Base-by-base conservation (phyloP, 2,329 filamentous ascomycete species). In the Chrysosporium queenslandicum region DNA sequence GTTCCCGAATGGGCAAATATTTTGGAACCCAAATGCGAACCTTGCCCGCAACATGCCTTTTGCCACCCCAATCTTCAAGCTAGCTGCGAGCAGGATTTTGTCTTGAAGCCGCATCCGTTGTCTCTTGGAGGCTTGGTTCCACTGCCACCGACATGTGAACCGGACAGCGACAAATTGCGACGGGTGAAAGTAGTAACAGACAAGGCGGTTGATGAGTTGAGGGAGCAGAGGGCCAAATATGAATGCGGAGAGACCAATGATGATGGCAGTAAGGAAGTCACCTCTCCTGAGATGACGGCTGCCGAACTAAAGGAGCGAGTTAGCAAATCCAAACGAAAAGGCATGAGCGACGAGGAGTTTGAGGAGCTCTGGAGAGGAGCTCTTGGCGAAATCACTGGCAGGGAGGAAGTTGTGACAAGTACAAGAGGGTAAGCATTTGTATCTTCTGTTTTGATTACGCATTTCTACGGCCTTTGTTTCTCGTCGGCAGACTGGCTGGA, bases 101-200 rank as follows among this genome's bases (percentile, higher is more conserved):
- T 98, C 43, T 76, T 92, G 34, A 85, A 86, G 62, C 80, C 82
- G 0, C 91, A 97, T 65, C 90, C 91, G 1, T 74, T 97, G 20
- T 85, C 89, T 0, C 66, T 96, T 0, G 82, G 83, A 46, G 90
- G 92, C 0, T 64, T 94, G 2, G 64, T 97, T 4, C 92, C 92
- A 6, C 72, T 98, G 7, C 82, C 90, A 4, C 91, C 94, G 1
- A 90, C 87, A 3, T 98, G 92, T 68, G 91, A 96, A 69, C 86
- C 92, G 0, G 94, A 98, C 67, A 89, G 89, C 55, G 88, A 94
- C 63, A 96, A 95, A 68, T 87, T 85, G 6, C 82, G 87, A 36
- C 85, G 86, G 16, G 85, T 97, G 46, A 87, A 91, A 62, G 81
- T 84, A 18, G 88, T 98, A 14, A 88, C 90, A 6, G 85, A 97